Evolutionary conservation across 257 asterid genomes (phyloP), one percentile per base, ranked within the genome.

Genomic region (Verbascum thapsus): DNA sequence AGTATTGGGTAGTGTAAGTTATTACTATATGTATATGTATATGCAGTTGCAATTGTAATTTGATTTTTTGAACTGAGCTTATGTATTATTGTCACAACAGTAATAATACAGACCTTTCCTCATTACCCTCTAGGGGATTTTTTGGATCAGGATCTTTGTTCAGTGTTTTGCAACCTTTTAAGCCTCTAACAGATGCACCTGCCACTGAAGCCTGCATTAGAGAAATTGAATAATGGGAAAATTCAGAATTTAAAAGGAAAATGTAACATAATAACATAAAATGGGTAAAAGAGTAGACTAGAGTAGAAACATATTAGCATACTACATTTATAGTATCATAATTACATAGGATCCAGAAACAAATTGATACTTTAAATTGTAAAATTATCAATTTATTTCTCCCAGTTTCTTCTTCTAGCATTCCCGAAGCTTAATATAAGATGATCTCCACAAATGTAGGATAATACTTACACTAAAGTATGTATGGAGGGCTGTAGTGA

Each of bases 81-180:
- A 34, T 20, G n/a, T 32, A 56, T 49, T 32, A 68, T 7, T n/a
- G 11, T 47, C 1, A 11, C 16, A 19, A 17, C 53, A 16, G 59
- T 53, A 58, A 26, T 40, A 30, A 55, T 60, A 67, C 83, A 56
- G 44, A 90, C 99, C 99, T 87, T 75, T 84, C 96, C 80, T 94
- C 97, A 59, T 69, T 78, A 17, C 97, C 92, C 84, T 76, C 88
- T 69, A 84, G 65, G 1, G 96, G 97, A 58, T 90, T 90, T 71
- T 79, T 84, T 10, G 99, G 99, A 66, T 94, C 99, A n/a, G 95
- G 99, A 64, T 73, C 90, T 75, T 94, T 94, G 78, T 87, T 90
- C 65, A 90, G 75, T 40, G 95, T 94, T 80, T 80, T 90, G 79
- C 95, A 82, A 50, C 96, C 95, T 78, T 87, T 84, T 58, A 94